Evolutionary conservation across 495 filamentous ascomycete species (phyloP).

Genomic region (Lichenothelia convexa): DNA sequence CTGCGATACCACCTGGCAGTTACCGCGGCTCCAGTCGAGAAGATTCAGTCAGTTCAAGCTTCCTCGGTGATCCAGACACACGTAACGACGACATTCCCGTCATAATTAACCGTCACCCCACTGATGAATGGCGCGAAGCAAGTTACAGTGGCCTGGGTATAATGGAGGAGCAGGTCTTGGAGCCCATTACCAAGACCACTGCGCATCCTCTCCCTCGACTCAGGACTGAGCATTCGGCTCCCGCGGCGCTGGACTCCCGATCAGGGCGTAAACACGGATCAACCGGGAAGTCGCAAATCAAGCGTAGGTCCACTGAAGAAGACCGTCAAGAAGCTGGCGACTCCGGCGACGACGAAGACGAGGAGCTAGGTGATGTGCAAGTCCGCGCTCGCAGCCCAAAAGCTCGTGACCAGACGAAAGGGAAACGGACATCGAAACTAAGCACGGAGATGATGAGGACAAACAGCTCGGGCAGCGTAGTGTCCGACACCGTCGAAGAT

Average conservation of each 20-base stretch:
- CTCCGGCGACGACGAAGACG: slow-evolving; percentile 84
- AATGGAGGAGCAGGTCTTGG: slow-evolving; percentile 25
- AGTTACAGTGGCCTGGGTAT: slow-evolving; percentile 55
- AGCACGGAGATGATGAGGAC: slow-evolving; percentile 93
- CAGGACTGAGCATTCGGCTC: slow-evolving; percentile 48
- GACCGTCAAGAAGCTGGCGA: slow-evolving; percentile 61
- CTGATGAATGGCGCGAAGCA: slow-evolving; percentile 46
- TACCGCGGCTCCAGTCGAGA: slow-evolving; percentile 61
- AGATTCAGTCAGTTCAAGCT: slow-evolving; percentile 71
- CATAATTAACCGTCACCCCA: slow-evolving; percentile 46
- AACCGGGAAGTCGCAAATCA: slow-evolving; percentile 58
- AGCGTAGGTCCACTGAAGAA: slow-evolving; percentile 58
- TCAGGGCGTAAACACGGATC: slow-evolving; percentile 50
- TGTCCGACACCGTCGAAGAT: slow-evolving; percentile 28
- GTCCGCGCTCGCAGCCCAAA: slow-evolving; percentile 41
- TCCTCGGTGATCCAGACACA: slow-evolving; percentile 70
- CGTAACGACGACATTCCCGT: slow-evolving; percentile 62
- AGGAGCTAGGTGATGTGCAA: slow-evolving; percentile 52
- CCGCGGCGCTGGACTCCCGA: slow-evolving; percentile 30
- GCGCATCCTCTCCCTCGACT: slow-evolving; percentile 30
- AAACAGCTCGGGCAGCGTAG: slow-evolving; percentile 74
- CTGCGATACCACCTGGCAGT: slow-evolving; percentile 47
- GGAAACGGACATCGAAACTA: slow-evolving; percentile 52
- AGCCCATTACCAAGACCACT: slow-evolving; percentile 2
- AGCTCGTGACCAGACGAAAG: slow-evolving; percentile 9